Conservation (phyloP, 495 filamentous ascomycete species). For the Darksidea phi region DNA sequence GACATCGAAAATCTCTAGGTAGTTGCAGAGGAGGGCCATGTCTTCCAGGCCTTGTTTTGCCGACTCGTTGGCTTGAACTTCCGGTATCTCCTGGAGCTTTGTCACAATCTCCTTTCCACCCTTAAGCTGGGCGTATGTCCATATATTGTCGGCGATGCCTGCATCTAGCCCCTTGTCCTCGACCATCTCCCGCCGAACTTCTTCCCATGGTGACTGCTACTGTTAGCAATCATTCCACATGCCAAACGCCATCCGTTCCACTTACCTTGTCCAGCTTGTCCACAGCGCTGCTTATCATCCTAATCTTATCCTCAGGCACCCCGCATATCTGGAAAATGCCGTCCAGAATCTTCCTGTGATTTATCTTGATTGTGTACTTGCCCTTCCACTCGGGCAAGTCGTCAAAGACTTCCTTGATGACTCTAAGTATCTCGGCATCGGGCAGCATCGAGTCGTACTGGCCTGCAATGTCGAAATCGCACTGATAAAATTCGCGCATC, state of each 20-base stretch:
- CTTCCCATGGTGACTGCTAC: slow-evolving; percentile 66
- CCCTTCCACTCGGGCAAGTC: slow-evolving; percentile 66
- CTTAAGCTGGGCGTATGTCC: slow-evolving; percentile 71
- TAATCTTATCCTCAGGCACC: slow-evolving; percentile 80
- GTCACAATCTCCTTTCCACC: slow-evolving; percentile 46
- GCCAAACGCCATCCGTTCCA: background rate
- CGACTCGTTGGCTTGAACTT: slow-evolving; percentile 63
- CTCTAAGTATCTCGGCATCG: slow-evolving; percentile 87
- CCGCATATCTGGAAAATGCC: slow-evolving; percentile 89
- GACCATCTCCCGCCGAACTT: slow-evolving; percentile 89
- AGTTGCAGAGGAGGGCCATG: slow-evolving; percentile 76
- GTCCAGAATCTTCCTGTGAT: slow-evolving; percentile 92
- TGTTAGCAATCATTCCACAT: slow-evolving; percentile 1
- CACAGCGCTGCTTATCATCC: slow-evolving; percentile 84
- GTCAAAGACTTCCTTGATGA: slow-evolving; percentile 83
- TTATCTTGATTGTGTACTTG: slow-evolving; percentile 83
- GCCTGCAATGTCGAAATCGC: slow-evolving; percentile 95
- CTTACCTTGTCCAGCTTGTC: slow-evolving; percentile 85
- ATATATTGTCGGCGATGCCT: slow-evolving; percentile 79
- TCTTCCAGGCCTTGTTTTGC: slow-evolving; percentile 78
- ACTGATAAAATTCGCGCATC: slow-evolving; percentile 97
- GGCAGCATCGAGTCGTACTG: slow-evolving; percentile 90
- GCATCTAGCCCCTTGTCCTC: slow-evolving; percentile 80
- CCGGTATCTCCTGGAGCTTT: slow-evolving; percentile 60
- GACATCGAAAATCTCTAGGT: slow-evolving; percentile 73